A percentile compares a stretch with the other conserved stretches of the same genome.
Evolutionary conservation across 2,329 filamentous ascomycete genomes (phyloP).

Genomic region (Mollisiaceae sp.): DNA sequence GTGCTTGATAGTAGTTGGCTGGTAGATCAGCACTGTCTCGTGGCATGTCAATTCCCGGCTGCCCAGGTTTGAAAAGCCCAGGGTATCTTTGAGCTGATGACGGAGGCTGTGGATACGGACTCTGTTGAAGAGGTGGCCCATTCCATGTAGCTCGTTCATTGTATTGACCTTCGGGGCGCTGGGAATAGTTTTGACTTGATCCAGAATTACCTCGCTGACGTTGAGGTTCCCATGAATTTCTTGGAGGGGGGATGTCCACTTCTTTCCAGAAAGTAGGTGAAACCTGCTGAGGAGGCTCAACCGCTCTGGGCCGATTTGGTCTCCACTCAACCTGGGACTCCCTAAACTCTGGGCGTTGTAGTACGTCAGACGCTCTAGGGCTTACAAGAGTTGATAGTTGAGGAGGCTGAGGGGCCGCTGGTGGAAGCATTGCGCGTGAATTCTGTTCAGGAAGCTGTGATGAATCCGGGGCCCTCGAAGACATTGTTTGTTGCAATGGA

Average conservation of each 20-base stretch:
- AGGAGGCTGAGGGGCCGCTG: slow-evolving; percentile 12
- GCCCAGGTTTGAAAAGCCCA: slow-evolving; percentile 49
- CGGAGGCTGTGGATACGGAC: slow-evolving; percentile 51
- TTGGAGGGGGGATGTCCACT: slow-evolving; percentile 19
- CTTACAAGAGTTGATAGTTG: slow-evolving; percentile 4
- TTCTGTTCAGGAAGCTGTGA: slow-evolving; percentile 6
- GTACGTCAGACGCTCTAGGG: slow-evolving; percentile 17
- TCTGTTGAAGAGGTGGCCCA: slow-evolving; percentile 23
- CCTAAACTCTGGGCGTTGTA: slow-evolving; percentile 25
- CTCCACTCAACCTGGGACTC: slow-evolving; percentile 36
- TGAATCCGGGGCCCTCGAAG: not conserved
- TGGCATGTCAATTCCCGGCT: slow-evolving; percentile 32
- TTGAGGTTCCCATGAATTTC: slow-evolving; percentile 28
- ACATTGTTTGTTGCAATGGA: slow-evolving; percentile 13
- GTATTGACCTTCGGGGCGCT: slow-evolving; percentile 14
- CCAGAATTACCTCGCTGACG: slow-evolving; percentile 24
- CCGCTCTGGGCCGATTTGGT: slow-evolving; percentile 32
- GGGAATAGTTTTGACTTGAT: slow-evolving; percentile 19
- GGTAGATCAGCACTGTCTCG: slow-evolving; percentile 35
- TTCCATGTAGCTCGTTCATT: slow-evolving; percentile 12
- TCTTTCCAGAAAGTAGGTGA: slow-evolving; percentile 23
- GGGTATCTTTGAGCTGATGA: slow-evolving; percentile 57
- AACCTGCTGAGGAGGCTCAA: slow-evolving; percentile 13
- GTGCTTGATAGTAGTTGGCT: slow-evolving; percentile 38
- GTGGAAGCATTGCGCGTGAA: not conserved